Percentiles rank a stretch among this genome's conserved stretches.
These are phyloP conservation scores for Salvia sclarea DNA, from an alignment of 305 asterid genomes.

Conservation along the genomic window DNA sequence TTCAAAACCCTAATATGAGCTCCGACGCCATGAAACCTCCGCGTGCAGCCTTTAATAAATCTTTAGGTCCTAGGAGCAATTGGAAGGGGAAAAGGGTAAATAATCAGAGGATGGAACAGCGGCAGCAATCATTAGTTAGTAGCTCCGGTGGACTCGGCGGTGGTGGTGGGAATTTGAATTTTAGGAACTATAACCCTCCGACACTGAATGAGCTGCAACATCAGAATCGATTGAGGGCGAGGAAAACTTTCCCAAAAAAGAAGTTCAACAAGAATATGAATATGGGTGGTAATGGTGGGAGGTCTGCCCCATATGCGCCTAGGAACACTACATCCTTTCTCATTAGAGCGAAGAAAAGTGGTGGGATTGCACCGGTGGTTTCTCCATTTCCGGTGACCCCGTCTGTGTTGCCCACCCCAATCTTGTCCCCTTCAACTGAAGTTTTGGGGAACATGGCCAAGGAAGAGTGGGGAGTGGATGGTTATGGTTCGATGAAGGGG, in stretches of 20 bases:
- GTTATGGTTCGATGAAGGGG: constrained; percentile 86
- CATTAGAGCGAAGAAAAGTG: constrained; percentile 77
- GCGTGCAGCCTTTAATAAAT: constrained; percentile 40
- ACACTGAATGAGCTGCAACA: constrained; percentile 64
- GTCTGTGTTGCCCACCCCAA: constrained; percentile 67
- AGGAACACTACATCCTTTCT: constrained; percentile 73
- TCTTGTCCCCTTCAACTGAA: constrained; percentile 71
- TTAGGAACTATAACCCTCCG: constrained; percentile 63
- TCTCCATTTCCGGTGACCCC: constrained; percentile 79
- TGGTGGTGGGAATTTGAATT: constrained; percentile 36
- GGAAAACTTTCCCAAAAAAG: constrained; percentile 60
- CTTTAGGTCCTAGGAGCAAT: constrained; percentile 68
- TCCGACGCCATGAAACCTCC: constrained; percentile 40
- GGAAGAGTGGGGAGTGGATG: constrained; percentile 75
- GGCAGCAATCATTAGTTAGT: constrained; percentile 22
- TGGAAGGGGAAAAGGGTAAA: constrained; percentile 81
- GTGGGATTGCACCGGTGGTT: constrained; percentile 74
- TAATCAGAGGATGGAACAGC: constrained; percentile 58
- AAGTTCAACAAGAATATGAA: constrained; percentile 48
- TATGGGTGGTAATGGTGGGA: constrained; percentile 35
- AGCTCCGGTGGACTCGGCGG: constrained; percentile 31
- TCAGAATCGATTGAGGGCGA: constrained; percentile 68
- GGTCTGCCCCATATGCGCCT: constrained; percentile 72
- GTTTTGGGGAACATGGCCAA: constrained; percentile 72
- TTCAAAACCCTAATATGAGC: constrained; percentile 55